phyloP scores from a whole-genome alignment of 164 flowering plant species.

The Cinnamomum micranthum region DNA sequence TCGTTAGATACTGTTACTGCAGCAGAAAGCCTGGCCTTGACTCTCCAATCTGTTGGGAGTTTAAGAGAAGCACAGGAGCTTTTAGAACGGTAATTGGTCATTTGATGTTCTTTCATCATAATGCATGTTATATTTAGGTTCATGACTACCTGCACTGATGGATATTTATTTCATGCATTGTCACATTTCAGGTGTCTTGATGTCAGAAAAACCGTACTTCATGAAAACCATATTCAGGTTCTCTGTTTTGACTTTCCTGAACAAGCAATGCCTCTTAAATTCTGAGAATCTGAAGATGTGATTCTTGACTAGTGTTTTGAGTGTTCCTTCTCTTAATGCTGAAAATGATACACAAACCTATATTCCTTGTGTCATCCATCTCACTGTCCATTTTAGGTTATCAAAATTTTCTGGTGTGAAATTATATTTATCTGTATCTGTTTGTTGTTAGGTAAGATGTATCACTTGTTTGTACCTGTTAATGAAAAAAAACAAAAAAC shows the following conservation, averaged over 20 bases:
- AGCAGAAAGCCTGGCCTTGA: slow-evolving; percentile 69
- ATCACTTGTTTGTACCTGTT: background rate
- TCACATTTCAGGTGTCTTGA: slow-evolving; percentile 61
- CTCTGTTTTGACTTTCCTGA: background rate
- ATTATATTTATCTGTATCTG: background rate
- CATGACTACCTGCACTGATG: background rate
- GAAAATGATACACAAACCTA: background rate
- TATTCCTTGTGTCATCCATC: background rate
- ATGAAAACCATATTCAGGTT: slow-evolving; percentile 74
- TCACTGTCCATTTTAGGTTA: background rate
- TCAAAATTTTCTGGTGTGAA: background rate
- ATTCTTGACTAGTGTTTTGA: background rate
- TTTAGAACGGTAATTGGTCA: slow-evolving; percentile 45
- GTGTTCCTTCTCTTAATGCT: background rate
- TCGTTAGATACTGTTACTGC: slow-evolving; percentile 70
- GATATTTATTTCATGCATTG: slow-evolving; percentile 1
- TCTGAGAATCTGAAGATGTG: background rate
- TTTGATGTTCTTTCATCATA: background rate
- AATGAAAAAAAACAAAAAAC: background rate
- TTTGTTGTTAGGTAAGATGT: background rate
- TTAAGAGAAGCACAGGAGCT: slow-evolving; percentile 69
- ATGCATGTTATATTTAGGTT: background rate
- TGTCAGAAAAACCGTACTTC: slow-evolving; percentile 55
- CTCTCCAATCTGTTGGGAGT: slow-evolving; percentile 51
- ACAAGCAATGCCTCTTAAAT: background rate